phyloP scores from a whole-genome alignment of 805 yeast genomes.

The Vanderwaltozyma tropicalis region DNA sequence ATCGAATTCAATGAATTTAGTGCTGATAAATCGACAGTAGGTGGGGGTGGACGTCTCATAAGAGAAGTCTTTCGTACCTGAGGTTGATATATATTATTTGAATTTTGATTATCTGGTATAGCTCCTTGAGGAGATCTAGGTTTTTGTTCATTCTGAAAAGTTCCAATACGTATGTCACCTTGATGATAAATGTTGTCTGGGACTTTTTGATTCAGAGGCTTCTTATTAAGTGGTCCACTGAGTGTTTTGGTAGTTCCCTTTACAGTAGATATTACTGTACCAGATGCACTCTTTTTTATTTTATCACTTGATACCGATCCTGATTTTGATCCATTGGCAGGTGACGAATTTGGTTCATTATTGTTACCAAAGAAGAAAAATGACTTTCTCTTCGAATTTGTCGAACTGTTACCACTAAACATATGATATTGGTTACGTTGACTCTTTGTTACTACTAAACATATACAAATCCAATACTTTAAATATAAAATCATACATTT shows the following conservation, averaged over 20 bases:
- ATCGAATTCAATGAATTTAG: background rate
- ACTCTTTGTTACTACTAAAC: too few relatives aligned
- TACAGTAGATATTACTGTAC: too few relatives aligned
- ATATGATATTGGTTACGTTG: slow-evolving; percentile 3
- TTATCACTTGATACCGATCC: too few relatives aligned
- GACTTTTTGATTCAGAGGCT: background rate
- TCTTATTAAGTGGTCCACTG: background rate
- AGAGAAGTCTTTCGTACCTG: slow-evolving; percentile 2
- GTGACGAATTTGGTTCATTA: too few relatives aligned
- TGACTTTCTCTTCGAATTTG: slow-evolving; percentile 12
- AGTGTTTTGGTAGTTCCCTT: too few relatives aligned
- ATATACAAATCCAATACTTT: too few relatives aligned
- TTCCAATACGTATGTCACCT: too few relatives aligned
- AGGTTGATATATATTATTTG: background rate
- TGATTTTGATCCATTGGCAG: too few relatives aligned
- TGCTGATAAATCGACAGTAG: slow-evolving; percentile 2
- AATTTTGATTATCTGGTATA: background rate
- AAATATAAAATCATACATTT: too few relatives aligned
- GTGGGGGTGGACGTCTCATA: slow-evolving; percentile 11
- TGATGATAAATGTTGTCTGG: background rate
- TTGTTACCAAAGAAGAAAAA: slow-evolving; percentile 14
- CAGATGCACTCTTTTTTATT: too few relatives aligned
- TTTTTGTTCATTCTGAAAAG: too few relatives aligned
- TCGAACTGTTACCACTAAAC: slow-evolving; percentile 7
- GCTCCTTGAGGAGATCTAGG: too few relatives aligned